Evolutionary conservation across 345 rosid genomes (phyloP).

Genomic region (Eucalyptus microcorys): DNA sequence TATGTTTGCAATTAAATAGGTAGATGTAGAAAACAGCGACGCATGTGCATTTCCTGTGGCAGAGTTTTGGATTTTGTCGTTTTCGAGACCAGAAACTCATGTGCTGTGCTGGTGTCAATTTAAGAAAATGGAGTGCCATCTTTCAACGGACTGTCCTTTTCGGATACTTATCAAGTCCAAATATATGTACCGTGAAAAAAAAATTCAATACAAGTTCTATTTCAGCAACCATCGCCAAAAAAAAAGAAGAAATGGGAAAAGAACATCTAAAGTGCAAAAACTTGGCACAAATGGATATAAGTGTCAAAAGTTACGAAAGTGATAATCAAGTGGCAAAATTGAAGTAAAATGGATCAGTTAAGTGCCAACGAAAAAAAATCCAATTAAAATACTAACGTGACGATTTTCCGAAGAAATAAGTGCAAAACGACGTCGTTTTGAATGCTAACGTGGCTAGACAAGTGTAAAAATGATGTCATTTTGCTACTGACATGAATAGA

Average conservation of each 20-base stretch:
- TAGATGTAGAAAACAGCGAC: not conserved
- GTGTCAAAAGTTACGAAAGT: no score
- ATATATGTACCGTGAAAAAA: not conserved
- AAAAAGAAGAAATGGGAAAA: not conserved
- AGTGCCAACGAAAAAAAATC: no score
- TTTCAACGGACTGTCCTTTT: not conserved
- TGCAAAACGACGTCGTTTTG: no score
- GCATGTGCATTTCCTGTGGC: not conserved
- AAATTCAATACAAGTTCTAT: not conserved
- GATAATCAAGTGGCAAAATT: rapidly evolving
- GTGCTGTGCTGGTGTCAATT: not conserved
- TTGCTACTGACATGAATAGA: rapidly evolving
- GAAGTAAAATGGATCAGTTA: rapidly evolving
- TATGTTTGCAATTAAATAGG: not conserved
- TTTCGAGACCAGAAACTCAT: not conserved
- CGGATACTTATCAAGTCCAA: not conserved
- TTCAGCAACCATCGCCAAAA: not conserved
- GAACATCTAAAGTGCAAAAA: no score
- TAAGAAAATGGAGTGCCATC: not conserved
- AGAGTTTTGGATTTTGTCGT: not conserved
- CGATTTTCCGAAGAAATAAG: rapidly evolving
- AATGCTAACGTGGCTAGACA: rapidly evolving
- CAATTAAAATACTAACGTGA: rapidly evolving
- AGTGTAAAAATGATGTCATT: no score
- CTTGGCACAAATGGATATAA: no score